Conservation (phyloP, 1,284 basidiomycete species). For the Ceratobasidium sp. region DNA sequence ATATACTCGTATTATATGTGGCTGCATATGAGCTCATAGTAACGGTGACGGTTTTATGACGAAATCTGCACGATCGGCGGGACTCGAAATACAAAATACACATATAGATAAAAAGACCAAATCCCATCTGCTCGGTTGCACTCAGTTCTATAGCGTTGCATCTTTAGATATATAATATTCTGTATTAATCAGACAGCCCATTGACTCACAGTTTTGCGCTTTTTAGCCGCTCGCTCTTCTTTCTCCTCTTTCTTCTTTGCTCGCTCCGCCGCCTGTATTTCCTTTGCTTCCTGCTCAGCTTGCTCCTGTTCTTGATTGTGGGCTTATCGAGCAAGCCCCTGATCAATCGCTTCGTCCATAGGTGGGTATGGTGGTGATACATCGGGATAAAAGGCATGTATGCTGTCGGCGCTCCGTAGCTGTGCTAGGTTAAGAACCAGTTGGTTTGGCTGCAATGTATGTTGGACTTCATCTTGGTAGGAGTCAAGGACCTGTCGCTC, state of each 20-base stretch:
- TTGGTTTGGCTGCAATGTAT: background rate
- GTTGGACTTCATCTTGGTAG: background rate
- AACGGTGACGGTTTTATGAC: background rate
- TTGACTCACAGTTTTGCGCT: background rate
- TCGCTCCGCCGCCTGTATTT: background rate
- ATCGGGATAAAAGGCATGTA: background rate
- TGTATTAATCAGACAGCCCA: too few relatives aligned
- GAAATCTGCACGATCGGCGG: slow-evolving; percentile 4
- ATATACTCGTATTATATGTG: background rate
- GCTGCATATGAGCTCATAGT: slow-evolving; percentile 3
- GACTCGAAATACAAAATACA: too few relatives aligned
- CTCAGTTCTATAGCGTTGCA: too few relatives aligned
- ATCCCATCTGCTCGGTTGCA: too few relatives aligned
- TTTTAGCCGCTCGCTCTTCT: background rate
- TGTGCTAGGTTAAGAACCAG: background rate
- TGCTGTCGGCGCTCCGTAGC: background rate
- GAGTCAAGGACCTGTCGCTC: slow-evolving; percentile 3
- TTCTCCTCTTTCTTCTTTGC: background rate
- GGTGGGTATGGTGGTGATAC: background rate
- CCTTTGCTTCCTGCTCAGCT: slow-evolving; percentile 1
- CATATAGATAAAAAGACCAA: too few relatives aligned
- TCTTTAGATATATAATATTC: too few relatives aligned
- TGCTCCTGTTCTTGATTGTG: background rate
- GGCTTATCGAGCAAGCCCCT: background rate
- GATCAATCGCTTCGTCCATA: background rate